Percentiles rank a stretch among this genome's conserved stretches.
phyloP scores from a whole-genome alignment of 305 asterid genomes.

The Fraxinus greggii region DNA sequence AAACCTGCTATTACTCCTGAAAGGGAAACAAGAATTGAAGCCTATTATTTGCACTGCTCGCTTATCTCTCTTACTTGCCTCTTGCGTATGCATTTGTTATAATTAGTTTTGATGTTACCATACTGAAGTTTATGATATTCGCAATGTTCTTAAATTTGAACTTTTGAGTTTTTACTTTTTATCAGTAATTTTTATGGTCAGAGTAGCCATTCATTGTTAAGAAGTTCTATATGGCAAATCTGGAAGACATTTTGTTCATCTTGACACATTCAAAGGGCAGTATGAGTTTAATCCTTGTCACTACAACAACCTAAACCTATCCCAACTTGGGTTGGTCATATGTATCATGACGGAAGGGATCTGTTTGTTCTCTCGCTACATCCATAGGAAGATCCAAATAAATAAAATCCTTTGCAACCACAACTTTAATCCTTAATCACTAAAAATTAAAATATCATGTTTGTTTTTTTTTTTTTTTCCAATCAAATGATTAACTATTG shows the following conservation, averaged over 20 bases:
- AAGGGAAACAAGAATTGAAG: neutral
- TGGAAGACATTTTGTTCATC: neutral
- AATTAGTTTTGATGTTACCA: neutral
- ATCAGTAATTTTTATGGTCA: neutral
- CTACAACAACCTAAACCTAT: neutral
- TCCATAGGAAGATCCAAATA: neutral
- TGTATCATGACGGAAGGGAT: neutral
- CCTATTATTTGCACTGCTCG: neutral
- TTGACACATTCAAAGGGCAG: neutral
- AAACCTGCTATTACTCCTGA: neutral
- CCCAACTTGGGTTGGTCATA: neutral
- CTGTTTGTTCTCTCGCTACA: neutral
- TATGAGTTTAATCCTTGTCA: neutral
- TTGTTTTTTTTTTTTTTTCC: neutral
- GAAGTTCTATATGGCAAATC: neutral
- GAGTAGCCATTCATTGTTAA: neutral
- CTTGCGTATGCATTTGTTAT: neutral
- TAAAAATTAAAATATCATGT: neutral
- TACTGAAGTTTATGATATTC: neutral
- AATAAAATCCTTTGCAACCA: slow-evolving; percentile 2
- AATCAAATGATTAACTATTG: neutral
- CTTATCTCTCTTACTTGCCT: neutral
- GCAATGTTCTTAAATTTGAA: neutral
- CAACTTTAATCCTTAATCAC: neutral
- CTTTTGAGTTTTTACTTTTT: neutral